phyloP scores from a whole-genome alignment of 257 asterid genomes.

The Euphrasia confusa region DNA sequence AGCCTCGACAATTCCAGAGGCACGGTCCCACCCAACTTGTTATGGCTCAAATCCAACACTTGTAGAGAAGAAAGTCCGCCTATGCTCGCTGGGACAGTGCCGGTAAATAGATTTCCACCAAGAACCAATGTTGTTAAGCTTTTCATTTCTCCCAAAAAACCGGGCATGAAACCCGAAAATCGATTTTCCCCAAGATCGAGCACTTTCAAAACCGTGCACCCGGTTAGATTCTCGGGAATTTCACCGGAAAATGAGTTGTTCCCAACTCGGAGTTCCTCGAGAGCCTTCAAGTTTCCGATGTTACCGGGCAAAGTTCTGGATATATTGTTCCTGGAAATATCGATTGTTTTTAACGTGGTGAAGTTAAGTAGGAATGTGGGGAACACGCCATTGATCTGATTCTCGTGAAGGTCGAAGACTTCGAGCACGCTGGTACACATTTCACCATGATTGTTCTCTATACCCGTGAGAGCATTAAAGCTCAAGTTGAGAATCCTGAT shows the following conservation, averaged over 20 bases:
- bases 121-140: slow-evolving; percentile 40
- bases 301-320: slow-evolving; percentile 49
- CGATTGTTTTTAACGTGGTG: slow-evolving; percentile 41
- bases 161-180: slow-evolving; percentile 49
- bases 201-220: slow-evolving; percentile 41
- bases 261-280: slow-evolving; percentile 58
- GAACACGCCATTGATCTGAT: slow-evolving; percentile 56
- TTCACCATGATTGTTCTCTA: slow-evolving; percentile 33
- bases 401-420: slow-evolving; percentile 66
- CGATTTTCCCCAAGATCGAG: slow-evolving; percentile 55
- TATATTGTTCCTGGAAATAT: slow-evolving; percentile 57
- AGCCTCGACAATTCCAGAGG: slow-evolving; percentile 54
- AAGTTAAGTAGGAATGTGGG: slow-evolving; percentile 45
- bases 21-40: slow-evolving; percentile 48
- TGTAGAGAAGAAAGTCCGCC: slow-evolving; percentile 38
- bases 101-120: slow-evolving; percentile 54
- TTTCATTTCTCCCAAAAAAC: slow-evolving; percentile 46
- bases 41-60: slow-evolving; percentile 59
- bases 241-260: slow-evolving; percentile 62
- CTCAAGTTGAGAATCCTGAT: slow-evolving; percentile 57
- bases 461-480: slow-evolving; percentile 70
- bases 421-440: slow-evolving; percentile 45
- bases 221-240: slow-evolving; percentile 40
- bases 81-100: slow-evolving; percentile 45
- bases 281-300: slow-evolving; percentile 39